These are phyloP conservation scores for Aspergillus piperis DNA, from an alignment of 2,329 filamentous ascomycete genomes.

Conservation along the genomic window DNA sequence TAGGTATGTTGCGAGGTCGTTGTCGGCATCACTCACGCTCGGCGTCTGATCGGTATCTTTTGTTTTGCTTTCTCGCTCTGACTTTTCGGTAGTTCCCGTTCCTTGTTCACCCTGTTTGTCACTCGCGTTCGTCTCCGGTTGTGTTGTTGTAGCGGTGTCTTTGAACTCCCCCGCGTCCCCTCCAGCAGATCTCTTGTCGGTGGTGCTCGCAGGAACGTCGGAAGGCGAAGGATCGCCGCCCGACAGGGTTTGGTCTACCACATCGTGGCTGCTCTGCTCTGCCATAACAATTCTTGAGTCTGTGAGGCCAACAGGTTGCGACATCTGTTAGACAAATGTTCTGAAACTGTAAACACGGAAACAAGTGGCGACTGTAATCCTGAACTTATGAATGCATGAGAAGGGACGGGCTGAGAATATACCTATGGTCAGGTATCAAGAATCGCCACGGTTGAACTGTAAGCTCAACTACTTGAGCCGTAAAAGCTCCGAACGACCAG, in stretches of 20 bases:
- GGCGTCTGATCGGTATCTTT: constrained; percentile 28
- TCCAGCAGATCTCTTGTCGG: constrained; percentile 56
- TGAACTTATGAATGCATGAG: constrained; percentile 19
- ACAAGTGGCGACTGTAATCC: constrained; percentile 19
- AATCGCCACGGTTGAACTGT: constrained; percentile 46
- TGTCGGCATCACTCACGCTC: constrained; percentile 32
- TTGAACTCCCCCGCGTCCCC: constrained; percentile 48
- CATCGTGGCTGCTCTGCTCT: constrained; percentile 70
- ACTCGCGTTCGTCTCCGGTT: constrained; percentile 29
- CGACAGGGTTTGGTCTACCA: constrained; percentile 71
- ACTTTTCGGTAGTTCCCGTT: constrained; percentile 19
- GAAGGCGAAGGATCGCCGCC: constrained; percentile 63
- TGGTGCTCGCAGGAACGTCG: constrained; percentile 65
- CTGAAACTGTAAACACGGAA: constrained; percentile 25
- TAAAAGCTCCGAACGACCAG: constrained; percentile 37
- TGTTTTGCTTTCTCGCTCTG: constrained; percentile 25
- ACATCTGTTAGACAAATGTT: constrained; percentile 37
- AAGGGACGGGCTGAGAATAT: constrained; percentile 26
- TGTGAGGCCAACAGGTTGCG: constrained; percentile 35
- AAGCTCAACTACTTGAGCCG: constrained; percentile 36
- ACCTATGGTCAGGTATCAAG: constrained; percentile 48
- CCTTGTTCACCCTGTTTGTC: constrained; percentile 28
- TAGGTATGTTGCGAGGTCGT: constrained; percentile 13
- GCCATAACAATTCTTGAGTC: constrained; percentile 67
- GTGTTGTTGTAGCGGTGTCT: constrained; percentile 40